These are phyloP conservation scores for Aegle marmelos DNA, from an alignment of 345 rosid genomes.

Conservation along the genomic window DNA sequence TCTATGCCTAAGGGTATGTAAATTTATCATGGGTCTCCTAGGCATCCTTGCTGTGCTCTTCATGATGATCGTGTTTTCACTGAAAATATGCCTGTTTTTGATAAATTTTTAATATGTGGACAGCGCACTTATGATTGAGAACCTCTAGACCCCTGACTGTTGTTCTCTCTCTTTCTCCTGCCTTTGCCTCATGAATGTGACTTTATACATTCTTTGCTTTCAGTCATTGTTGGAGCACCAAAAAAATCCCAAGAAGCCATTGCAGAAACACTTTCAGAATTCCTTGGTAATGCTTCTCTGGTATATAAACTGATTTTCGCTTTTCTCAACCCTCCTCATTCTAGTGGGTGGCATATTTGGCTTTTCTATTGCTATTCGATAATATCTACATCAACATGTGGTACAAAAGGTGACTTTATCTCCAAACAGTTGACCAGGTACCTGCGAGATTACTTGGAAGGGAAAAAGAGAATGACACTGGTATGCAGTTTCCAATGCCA, in stretches of 20 bases:
- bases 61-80: not conserved
- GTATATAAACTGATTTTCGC: not conserved
- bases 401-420: constrained; percentile 12
- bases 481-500: constrained; percentile 40
- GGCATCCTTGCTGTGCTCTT: constrained; percentile 9
- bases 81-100: not conserved
- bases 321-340: not conserved
- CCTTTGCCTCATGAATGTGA: constrained; percentile 2
- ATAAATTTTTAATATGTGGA: not conserved
- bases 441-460: constrained; percentile 83
- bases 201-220: constrained; percentile 12
- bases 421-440: constrained; percentile 71
- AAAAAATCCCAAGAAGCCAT: constrained; percentile 76
- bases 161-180: not conserved
- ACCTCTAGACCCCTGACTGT: not conserved
- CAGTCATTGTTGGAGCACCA: constrained; percentile 91
- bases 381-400: not conserved
- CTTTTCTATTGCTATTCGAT: not conserved
- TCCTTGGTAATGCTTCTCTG: constrained; percentile 64
- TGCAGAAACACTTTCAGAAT: constrained; percentile 83
- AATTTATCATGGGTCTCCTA: constrained; percentile 20
- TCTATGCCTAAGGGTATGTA: constrained; percentile 75
- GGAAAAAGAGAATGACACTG: constrained; percentile 87
- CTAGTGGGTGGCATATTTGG: not conserved
- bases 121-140: not conserved